phyloP scores from a whole-genome alignment of 805 yeast species.

The Candida saitoana region DNA sequence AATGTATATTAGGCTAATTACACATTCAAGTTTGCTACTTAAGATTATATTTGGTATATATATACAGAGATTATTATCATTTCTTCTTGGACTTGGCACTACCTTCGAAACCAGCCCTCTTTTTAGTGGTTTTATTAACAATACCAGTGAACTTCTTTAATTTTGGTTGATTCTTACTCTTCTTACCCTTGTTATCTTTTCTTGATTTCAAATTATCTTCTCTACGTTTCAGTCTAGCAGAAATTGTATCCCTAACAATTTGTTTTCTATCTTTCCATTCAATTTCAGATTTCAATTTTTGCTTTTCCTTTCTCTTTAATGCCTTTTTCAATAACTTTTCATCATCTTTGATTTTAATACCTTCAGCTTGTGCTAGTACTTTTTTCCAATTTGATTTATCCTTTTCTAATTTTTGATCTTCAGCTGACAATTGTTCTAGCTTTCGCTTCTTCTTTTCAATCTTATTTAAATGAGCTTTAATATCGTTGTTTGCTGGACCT shows the following conservation, averaged over 20 bases:
- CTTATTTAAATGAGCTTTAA: slow-evolving; percentile 73
- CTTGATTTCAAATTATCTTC: slow-evolving; percentile 86
- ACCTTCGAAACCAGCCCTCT: slow-evolving; percentile 93
- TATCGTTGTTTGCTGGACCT: slow-evolving; percentile 83
- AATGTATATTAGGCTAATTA: background rate
- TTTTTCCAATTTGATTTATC: slow-evolving; percentile 83
- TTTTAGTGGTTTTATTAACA: slow-evolving; percentile 40
- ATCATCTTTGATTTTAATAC: slow-evolving; percentile 82
- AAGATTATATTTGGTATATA: too few relatives aligned
- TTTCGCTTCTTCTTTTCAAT: slow-evolving; percentile 71
- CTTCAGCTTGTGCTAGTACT: slow-evolving; percentile 83
- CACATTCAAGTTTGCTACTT: background rate
- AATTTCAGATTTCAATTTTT: slow-evolving; percentile 78
- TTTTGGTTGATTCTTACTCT: slow-evolving; percentile 68
- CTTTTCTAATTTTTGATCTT: slow-evolving; percentile 53
- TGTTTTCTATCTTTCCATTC: slow-evolving; percentile 93
- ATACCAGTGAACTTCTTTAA: slow-evolving; percentile 62
- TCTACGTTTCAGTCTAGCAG: slow-evolving; percentile 78
- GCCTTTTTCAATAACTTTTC: slow-evolving; percentile 85
- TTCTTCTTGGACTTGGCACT: slow-evolving; percentile 41
- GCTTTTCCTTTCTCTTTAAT: slow-evolving; percentile 73
- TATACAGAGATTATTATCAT: slow-evolving; percentile 7
- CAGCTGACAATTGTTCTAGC: slow-evolving; percentile 53
- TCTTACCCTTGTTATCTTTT: slow-evolving; percentile 79
- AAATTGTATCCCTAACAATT: slow-evolving; percentile 67